Conservation (phyloP, 2,329 filamentous ascomycete genomes). For the Acrocalymma vagum region DNA sequence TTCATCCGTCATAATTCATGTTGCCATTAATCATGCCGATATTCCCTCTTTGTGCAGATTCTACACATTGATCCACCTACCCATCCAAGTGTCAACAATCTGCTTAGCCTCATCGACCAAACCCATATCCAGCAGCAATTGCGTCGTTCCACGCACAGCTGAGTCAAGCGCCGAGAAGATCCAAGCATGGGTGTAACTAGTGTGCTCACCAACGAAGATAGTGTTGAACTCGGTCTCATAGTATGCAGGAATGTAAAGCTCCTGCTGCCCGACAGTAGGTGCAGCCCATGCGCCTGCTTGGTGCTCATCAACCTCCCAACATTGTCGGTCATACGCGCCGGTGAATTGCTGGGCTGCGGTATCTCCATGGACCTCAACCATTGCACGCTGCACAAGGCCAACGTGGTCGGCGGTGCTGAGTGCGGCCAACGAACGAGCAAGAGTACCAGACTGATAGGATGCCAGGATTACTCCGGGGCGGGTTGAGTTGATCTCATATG, state of each 20-base stretch:
- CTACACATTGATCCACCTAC: constrained; percentile 67
- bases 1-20: too few relatives aligned
- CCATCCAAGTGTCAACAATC: constrained; percentile 73
- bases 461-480: constrained; percentile 70
- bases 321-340: constrained; percentile 69
- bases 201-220: constrained; percentile 74
- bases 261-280: constrained; percentile 71
- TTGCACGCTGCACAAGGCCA: constrained; percentile 68
- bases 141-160: constrained; percentile 70
- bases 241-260: constrained; percentile 76
- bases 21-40: too few relatives aligned
- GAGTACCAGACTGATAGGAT: constrained; percentile 62
- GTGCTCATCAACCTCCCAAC: constrained; percentile 70
- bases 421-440: constrained; percentile 56
- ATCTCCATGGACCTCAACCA: constrained; percentile 72
- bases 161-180: constrained; percentile 73
- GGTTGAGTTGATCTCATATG: constrained; percentile 71
- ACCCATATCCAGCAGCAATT: constrained; percentile 70
- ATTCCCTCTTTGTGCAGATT: too few relatives aligned
- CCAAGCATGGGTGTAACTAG: constrained; percentile 76
- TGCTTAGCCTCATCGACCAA: constrained; percentile 75
- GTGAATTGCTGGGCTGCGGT: constrained; percentile 70
- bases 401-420: constrained; percentile 69
- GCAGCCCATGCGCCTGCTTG: constrained; percentile 70
- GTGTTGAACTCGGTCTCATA: constrained; percentile 74